Evolutionary conservation across 257 asterid genomes (phyloP), one percentile per base, ranked within the genome.

Genomic region (Avicennia marina): DNA sequence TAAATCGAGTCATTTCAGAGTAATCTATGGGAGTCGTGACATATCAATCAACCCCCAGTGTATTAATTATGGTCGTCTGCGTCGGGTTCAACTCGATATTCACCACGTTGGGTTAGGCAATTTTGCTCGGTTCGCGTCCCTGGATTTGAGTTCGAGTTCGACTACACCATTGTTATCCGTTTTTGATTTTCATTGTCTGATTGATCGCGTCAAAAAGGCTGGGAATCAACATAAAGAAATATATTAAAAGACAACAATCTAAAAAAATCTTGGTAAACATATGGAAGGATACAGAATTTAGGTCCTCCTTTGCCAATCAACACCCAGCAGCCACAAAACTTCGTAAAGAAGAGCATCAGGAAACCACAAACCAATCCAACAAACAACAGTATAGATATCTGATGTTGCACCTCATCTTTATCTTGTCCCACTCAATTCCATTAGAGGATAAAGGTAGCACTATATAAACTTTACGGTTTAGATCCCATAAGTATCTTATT

Each of bases 301-400:
- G 20, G 43, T 11, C 58, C 34, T 45, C 54, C 15, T 43, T 72
- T 71, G 85, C 96, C 95, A 19, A 78, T 78, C 62, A 88, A 67
- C 17, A 83, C 96, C 86, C 80, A 82, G 15, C 69, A 68, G 43
- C 96, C 94, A 21, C 55, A 77, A 24, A 65, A 73, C 74, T 75
- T 81, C 2, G 90, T 85, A 61, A 81, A 78, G 43, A 67, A 25
- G 53, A 88, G 71, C 95, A 88, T 88, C 66, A 77, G 45, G 58
- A 62, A 33, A 53, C 96, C 96, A 76, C 83, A 73, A 41, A 72
- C 69, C 74, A 88, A 42, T 25, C 95, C 96, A 70, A 88, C 67
- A 70, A 78, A 82, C 58, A 85, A 79, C 82, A 88, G 64, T n/a
- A 63, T 66, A 29, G 96, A 88, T 72, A 88, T 88, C 73, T 85